Percentiles rank a stretch among this genome's conserved stretches.
Conservation (phyloP, 2,329 filamentous ascomycete genomes). For the Beauveria rudraprayagi region DNA sequence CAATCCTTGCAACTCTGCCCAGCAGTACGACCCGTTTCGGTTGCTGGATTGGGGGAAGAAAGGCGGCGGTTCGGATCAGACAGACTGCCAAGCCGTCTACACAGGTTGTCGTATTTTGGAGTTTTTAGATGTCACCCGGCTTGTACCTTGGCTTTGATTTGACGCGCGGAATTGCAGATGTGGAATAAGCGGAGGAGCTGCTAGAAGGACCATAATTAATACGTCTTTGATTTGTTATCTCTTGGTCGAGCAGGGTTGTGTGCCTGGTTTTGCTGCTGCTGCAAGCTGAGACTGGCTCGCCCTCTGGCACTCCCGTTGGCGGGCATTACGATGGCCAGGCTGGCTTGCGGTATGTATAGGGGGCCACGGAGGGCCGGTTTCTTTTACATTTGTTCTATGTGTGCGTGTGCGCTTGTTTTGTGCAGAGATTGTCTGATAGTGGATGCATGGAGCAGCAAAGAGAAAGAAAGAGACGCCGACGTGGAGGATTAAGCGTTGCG, state of each 20-base stretch:
- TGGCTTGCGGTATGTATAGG: background rate
- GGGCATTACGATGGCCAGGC: background rate
- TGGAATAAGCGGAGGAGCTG: conserved; percentile 9
- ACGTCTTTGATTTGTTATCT: conserved; percentile 11
- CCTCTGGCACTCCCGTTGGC: background rate
- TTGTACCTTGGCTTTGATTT: conserved; percentile 20
- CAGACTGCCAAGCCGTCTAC: conserved; percentile 17
- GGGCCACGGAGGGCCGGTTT: conserved; percentile 2
- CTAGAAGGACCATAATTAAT: conserved; percentile 12
- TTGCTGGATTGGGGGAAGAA: conserved; percentile 15
- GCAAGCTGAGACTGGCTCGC: background rate
- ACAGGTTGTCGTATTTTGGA: conserved; percentile 34
- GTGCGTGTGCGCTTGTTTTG: background rate
- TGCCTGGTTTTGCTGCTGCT: conserved; percentile 2
- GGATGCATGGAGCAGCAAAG: conserved; percentile 5
- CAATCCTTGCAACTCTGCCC: conserved; percentile 1
- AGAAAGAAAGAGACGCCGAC: conserved; percentile 5
- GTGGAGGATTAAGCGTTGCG: background rate
- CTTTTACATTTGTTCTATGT: conserved; percentile 4
- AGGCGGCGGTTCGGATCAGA: conserved; percentile 5
- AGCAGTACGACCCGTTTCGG: conserved; percentile 11
- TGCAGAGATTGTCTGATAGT: conserved; percentile 4
- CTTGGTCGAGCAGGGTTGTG: background rate
- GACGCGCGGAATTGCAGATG: conserved; percentile 7
- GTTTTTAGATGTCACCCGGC: conserved; percentile 30